A percentile compares a stretch with the other conserved stretches of the same genome.
phyloP scores from a whole-genome alignment of 2,329 filamentous ascomycete species.

The Teratosphaeria zuluensis region DNA sequence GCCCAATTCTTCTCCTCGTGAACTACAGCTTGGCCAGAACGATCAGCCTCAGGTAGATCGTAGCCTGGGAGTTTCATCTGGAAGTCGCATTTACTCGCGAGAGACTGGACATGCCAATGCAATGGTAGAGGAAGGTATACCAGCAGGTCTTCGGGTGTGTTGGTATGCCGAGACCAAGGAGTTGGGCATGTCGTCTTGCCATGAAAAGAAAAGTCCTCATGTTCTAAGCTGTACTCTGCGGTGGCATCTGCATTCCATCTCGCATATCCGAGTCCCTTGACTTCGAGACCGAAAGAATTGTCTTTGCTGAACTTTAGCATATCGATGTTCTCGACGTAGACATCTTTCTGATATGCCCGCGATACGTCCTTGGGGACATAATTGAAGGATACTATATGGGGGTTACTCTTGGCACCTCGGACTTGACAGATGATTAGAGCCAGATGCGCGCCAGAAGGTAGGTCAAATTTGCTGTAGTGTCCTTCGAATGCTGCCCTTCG shows the following conservation, averaged over 20 bases:
- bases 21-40: slow-evolving; percentile 28
- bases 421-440: slow-evolving; percentile 40
- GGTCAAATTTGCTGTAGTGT: slow-evolving; percentile 42
- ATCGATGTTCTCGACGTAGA: slow-evolving; percentile 34
- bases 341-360: slow-evolving; percentile 32
- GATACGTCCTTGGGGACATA: slow-evolving; percentile 32
- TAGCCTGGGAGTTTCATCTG: slow-evolving; percentile 28
- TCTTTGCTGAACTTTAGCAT: slow-evolving; percentile 18
- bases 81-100: slow-evolving; percentile 33
- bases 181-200: slow-evolving; percentile 30
- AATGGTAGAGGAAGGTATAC: slow-evolving; percentile 38
- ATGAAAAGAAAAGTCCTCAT: slow-evolving; percentile 30
- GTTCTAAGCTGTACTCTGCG: slow-evolving; percentile 28
- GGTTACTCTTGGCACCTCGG: slow-evolving; percentile 29
- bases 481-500: slow-evolving; percentile 36
- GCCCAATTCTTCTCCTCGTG: slow-evolving; percentile 47
- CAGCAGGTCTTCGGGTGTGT: slow-evolving; percentile 39
- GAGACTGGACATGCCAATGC: slow-evolving; percentile 43
- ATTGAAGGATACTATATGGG: slow-evolving; percentile 41
- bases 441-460: slow-evolving; percentile 37
- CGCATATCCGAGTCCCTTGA: slow-evolving; percentile 33
- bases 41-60: slow-evolving; percentile 17
- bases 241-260: slow-evolving; percentile 26
- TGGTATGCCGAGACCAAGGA: slow-evolving; percentile 28
- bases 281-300: slow-evolving; percentile 31